Evolutionary conservation across 163 green algal species (phyloP).

Genomic region (Chlorella variabilis): DNA sequence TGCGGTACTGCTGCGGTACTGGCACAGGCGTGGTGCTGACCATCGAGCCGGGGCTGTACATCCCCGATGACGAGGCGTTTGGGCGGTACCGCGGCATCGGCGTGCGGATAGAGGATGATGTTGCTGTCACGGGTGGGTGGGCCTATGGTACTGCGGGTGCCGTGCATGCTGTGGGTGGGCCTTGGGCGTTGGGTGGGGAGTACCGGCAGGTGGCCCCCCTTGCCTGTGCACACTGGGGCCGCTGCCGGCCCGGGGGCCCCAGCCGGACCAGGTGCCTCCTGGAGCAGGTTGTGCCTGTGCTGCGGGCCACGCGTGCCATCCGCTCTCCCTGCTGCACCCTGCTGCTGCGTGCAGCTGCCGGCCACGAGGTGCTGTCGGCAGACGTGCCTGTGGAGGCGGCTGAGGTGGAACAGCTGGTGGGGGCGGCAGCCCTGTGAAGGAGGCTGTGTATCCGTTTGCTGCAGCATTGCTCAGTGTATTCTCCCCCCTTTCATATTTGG

Average conservation of each 20-base stretch:
- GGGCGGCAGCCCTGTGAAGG: too few species aligned
- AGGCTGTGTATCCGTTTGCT: too few species aligned
- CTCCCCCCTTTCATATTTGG: too few species aligned
- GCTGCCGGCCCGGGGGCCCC: too few species aligned
- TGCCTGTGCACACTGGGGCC: too few species aligned
- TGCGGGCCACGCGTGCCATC: not conserved
- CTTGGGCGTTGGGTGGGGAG: too few species aligned
- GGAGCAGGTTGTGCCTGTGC: not conserved
- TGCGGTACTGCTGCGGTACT: too few species aligned
- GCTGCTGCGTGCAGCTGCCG: not conserved
- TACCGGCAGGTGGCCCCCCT: too few species aligned
- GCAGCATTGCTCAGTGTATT: too few species aligned
- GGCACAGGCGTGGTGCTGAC: constrained; percentile 79
- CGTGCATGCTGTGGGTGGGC: not conserved
- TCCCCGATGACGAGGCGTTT: constrained; percentile 68
- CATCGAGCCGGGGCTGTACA: constrained; percentile 91
- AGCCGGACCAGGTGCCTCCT: too few species aligned
- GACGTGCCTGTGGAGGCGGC: constrained; percentile 47
- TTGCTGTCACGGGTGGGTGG: constrained; percentile 64
- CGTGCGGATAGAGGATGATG: constrained; percentile 92
- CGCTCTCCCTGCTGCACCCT: not conserved
- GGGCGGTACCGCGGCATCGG: constrained; percentile 71
- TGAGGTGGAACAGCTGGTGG: constrained; percentile 55
- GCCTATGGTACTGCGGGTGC: too few species aligned
- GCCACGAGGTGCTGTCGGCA: constrained; percentile 64